Conservation (phyloP, 2,329 filamentous ascomycete genomes). For the Dothistroma pini region DNA sequence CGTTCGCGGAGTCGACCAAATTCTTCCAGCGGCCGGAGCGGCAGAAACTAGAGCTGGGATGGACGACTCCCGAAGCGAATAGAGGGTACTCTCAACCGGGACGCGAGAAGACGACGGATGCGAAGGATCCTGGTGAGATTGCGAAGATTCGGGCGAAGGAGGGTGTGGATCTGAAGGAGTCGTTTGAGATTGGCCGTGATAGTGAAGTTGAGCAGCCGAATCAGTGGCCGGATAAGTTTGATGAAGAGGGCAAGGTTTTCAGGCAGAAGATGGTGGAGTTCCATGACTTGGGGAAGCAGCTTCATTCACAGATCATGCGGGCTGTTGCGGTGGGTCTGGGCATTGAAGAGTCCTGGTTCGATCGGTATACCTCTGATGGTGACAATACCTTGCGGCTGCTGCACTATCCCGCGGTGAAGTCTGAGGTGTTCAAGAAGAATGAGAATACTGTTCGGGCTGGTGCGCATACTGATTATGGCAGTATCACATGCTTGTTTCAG, state of each 20-base stretch:
- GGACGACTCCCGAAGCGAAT: conserved; percentile 55
- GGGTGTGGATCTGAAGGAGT: conserved; percentile 54
- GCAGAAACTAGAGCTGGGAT: conserved; percentile 63
- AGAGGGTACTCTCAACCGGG: conserved; percentile 48
- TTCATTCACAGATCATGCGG: conserved; percentile 72
- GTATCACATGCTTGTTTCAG: conserved; percentile 50
- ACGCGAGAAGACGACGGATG: conserved; percentile 66
- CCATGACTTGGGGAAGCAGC: conserved; percentile 65
- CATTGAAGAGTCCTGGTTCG: conserved; percentile 74
- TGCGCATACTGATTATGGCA: conserved; percentile 66
- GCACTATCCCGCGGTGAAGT: conserved; percentile 53
- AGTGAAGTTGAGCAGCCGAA: conserved; percentile 65
- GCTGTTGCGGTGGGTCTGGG: conserved; percentile 56
- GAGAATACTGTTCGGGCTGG: conserved; percentile 62
- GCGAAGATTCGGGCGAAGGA: conserved; percentile 52
- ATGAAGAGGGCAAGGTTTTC: conserved; percentile 60
- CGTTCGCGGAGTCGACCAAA: conserved; percentile 51
- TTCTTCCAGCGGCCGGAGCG: conserved; percentile 65
- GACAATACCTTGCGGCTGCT: conserved; percentile 59
- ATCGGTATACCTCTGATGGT: conserved; percentile 66
- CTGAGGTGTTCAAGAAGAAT: conserved; percentile 52
- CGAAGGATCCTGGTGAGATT: conserved; percentile 55
- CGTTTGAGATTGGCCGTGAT: conserved; percentile 59
- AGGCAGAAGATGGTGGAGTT: conserved; percentile 71
- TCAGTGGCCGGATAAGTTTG: conserved; percentile 67